phyloP scores from a whole-genome alignment of 495 filamentous ascomycete genomes.

The Hypoxylon cercidicola region DNA sequence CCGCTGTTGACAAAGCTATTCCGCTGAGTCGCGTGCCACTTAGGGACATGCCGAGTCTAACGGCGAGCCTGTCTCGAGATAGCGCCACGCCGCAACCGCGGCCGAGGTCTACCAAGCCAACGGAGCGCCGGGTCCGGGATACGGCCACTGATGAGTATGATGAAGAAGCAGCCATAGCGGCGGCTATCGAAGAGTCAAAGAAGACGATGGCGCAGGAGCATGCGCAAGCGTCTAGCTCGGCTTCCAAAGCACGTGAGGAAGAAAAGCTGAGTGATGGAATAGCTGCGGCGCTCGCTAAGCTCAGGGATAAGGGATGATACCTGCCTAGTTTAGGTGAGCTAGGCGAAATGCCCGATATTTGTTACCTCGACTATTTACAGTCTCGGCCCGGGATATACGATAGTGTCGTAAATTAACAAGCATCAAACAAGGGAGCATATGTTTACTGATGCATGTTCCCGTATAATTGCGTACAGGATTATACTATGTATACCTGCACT shows the following conservation, averaged over 20 bases:
- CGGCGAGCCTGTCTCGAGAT: conserved; percentile 38
- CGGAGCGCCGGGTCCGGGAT: conserved; percentile 18
- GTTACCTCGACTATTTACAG: neutral
- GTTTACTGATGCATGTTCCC: conserved; percentile 26
- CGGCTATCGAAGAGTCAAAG: conserved; percentile 54
- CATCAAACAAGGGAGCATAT: conserved; percentile 25
- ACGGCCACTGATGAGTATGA: conserved; percentile 48
- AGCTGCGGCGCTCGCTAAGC: conserved; percentile 62
- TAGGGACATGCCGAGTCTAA: conserved; percentile 46
- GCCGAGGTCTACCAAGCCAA: conserved; percentile 5
- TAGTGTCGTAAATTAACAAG: neutral
- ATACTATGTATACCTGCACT: neutral
- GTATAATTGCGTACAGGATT: conserved; percentile 24
- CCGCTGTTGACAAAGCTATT: conserved; percentile 48
- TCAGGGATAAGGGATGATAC: conserved; percentile 55
- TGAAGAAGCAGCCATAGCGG: conserved; percentile 62
- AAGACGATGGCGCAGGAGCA: conserved; percentile 36
- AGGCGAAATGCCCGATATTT: conserved; percentile 21
- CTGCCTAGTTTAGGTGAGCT: conserved; percentile 28
- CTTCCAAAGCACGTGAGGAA: conserved; percentile 36
- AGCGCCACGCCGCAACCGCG: conserved; percentile 37
- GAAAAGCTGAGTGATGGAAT: conserved; percentile 62
- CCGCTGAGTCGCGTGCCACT: conserved; percentile 52
- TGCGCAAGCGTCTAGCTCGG: conserved; percentile 22
- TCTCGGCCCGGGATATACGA: conserved; percentile 3